Conservation (phyloP, 1,284 basidiomycete species). For the Rhodotorula mucilaginosa region DNA sequence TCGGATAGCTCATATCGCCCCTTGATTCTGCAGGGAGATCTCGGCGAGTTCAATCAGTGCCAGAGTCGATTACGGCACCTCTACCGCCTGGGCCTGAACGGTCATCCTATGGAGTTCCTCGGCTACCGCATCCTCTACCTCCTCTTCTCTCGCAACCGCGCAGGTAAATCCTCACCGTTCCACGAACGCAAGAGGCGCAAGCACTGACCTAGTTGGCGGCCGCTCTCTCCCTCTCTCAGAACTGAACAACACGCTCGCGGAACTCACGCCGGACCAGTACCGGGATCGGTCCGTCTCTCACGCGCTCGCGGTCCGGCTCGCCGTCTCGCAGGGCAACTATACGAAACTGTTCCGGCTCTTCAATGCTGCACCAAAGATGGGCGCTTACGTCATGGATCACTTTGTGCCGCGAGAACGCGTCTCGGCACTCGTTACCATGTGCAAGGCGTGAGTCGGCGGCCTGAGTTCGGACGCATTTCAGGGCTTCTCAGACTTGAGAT, state of each 20-base stretch:
- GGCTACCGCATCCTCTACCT: constrained; percentile 97
- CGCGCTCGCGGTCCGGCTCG: constrained; percentile 82
- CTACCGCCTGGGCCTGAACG: constrained; percentile 87
- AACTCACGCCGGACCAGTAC: constrained; percentile 88
- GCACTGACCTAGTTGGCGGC: not conserved
- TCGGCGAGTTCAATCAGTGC: constrained; percentile 99
- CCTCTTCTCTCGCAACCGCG: constrained; percentile 86
- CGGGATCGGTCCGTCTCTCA: constrained; percentile 74
- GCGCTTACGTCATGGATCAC: constrained; percentile 98
- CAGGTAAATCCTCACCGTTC: constrained; percentile 60
- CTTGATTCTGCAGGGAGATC: constrained; percentile 66
- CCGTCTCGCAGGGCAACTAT: constrained; percentile 89
- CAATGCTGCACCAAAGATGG: constrained; percentile 87
- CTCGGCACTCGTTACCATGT: constrained; percentile 81
- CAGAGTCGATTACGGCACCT: constrained; percentile 85
- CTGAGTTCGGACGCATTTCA: too few relatives aligned
- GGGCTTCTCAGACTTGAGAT: too few relatives aligned
- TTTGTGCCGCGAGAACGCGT: constrained; percentile 90
- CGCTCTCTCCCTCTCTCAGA: constrained; percentile 57
- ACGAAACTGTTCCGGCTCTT: constrained; percentile 86
- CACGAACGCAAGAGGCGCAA: not conserved
- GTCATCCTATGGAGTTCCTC: constrained; percentile 89
- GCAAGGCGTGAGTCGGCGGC: constrained; percentile 73
- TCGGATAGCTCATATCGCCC: constrained; percentile 5
- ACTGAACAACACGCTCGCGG: constrained; percentile 90